Conservation (phyloP, 2,329 filamentous ascomycete species). For the Stemphylium vesicarium region DNA sequence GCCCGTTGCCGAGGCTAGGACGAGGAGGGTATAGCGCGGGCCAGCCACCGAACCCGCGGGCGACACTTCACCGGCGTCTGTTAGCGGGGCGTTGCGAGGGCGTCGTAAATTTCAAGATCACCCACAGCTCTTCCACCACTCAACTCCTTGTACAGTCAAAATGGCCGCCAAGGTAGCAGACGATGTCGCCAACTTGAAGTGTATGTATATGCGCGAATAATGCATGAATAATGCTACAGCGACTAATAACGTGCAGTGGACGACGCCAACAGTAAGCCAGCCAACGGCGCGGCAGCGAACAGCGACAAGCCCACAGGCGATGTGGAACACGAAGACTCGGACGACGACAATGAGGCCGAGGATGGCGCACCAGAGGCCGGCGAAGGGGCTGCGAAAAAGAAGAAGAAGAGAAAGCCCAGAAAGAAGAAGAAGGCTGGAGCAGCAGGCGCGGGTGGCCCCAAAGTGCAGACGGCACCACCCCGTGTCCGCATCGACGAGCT, state of each 20-base stretch:
- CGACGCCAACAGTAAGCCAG: conserved; percentile 40
- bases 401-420: conserved; percentile 82
- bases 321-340: conserved; percentile 61
- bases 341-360: conserved; percentile 61
- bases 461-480: conserved; percentile 77
- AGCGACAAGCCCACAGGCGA: conserved; percentile 52
- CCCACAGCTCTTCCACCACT: conserved; percentile 7
- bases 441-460: conserved; percentile 58
- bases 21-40: conserved; percentile 11
- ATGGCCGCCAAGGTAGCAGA: conserved; percentile 50
- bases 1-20: conserved; percentile 7
- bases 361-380: conserved; percentile 49
- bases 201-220: conserved; percentile 29
- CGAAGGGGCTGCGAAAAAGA: conserved; percentile 67
- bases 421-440: conserved; percentile 67
- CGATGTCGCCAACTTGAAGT: conserved; percentile 47
- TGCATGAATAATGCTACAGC: not conserved
- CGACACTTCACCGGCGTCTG: conserved; percentile 13
- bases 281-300: conserved; percentile 38
- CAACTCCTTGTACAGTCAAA: conserved; percentile 16
- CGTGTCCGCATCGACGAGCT: conserved; percentile 75
- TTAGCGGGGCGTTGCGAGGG: conserved; percentile 17
- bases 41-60: conserved; percentile 18
- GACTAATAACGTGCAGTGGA: conserved; percentile 40
- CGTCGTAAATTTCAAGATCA: conserved; percentile 23